Evolutionary conservation across 2,329 filamentous ascomycete species (phyloP).

Genomic region (Penicillium sp.): DNA sequence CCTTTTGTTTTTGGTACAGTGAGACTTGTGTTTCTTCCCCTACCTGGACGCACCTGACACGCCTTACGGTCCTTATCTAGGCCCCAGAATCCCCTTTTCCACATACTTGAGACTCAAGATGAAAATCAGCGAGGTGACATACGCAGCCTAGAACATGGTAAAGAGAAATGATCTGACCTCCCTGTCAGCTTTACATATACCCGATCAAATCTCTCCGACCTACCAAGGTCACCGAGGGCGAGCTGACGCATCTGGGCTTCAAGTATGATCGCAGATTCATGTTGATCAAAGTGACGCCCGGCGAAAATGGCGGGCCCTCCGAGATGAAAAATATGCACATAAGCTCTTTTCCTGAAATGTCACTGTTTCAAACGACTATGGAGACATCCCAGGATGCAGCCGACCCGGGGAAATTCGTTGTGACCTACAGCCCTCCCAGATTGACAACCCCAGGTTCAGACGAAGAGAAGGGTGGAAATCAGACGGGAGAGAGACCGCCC

Average conservation of each 20-base stretch:
- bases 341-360: constrained; percentile 52
- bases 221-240: constrained; percentile 49
- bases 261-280: constrained; percentile 65
- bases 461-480: too few relatives aligned
- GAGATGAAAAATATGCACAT: constrained; percentile 56
- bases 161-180: too few relatives aligned
- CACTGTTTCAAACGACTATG: constrained; percentile 59
- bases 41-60: too few relatives aligned
- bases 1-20: too few relatives aligned
- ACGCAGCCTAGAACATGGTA: too few relatives aligned
- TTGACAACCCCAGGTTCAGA: background rate
- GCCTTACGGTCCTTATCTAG: too few relatives aligned
- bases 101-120: constrained; percentile 26
- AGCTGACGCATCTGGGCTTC: constrained; percentile 58
- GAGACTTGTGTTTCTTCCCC: too few relatives aligned
- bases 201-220: constrained; percentile 68
- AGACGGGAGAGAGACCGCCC: too few relatives aligned
- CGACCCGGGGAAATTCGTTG: constrained; percentile 31
- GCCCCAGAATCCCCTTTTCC: background rate
- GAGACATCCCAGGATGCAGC: constrained; percentile 21
- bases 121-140: constrained; percentile 31
- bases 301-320: constrained; percentile 11
- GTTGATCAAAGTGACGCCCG: constrained; percentile 50
- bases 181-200: constrained; percentile 59
- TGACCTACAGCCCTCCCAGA: constrained; percentile 34